Evolutionary conservation across 169 alveolate genomes (phyloP), one percentile per base, ranked within the genome.

Genomic region (Plasmodium ovale): DNA sequence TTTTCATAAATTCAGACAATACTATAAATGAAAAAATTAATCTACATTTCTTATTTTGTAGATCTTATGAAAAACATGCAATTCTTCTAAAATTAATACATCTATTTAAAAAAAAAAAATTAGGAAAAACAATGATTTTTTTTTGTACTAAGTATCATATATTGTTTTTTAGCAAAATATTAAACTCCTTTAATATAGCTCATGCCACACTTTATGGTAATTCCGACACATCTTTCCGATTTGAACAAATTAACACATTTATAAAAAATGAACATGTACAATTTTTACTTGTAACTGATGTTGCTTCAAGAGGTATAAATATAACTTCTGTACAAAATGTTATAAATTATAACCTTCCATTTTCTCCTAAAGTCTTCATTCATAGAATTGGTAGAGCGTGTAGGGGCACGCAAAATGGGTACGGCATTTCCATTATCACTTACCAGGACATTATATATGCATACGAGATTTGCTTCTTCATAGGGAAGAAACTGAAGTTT

Each of bases 311-410:
- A 62, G 99, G 99, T 3, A 92, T 99, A 7, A 99, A 99, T 93
- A 97, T 99, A 59, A 99, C 99, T 2, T 93, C 94, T 31, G 99
- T 99, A 14, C 98, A 98, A 69, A 94, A 97, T 39, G 99, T 98
- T 53, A 93, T 99, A 44, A 98, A 99, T 94, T 98, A 96, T 88
- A 99, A 98, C 94, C 95, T 99, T 53, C 99, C 99, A 0, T 96
- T 23, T 95, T 95, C 98, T 29, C 94, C 99, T 4, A 98, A 98
- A 90, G 97, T 97, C 54, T 99, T 97, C 84, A 96, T 99, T 33
- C 99, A 99, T 92, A 92, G 99, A 84, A 99, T 98, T 4, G 99
- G 99, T 33, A 95, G 99, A 88, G 98, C 99, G 0, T 99, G 99
- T 10, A 95, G 99, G 44, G 99, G 97, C n/a, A 97, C 95, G 31